phyloP scores from a whole-genome alignment of 2,329 filamentous ascomycete species.

The Ascomycota sp. region DNA sequence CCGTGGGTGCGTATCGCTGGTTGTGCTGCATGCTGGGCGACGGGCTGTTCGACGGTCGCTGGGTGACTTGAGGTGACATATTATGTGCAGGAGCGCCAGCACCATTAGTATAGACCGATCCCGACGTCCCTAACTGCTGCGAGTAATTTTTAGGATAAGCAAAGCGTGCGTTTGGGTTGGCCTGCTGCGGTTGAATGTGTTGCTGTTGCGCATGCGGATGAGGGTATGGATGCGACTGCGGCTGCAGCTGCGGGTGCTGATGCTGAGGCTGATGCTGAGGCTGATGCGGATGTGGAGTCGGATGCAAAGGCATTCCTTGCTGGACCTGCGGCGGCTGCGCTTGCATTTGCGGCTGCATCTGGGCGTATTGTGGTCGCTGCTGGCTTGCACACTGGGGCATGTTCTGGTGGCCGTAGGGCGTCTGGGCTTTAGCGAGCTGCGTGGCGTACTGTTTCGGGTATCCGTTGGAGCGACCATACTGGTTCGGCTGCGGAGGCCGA shows the following conservation, averaged over 20 bases:
- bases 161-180: constrained; percentile 22
- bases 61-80: constrained; percentile 23
- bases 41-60: constrained; percentile 17
- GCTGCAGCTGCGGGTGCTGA: constrained; percentile 8
- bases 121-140: constrained; percentile 16
- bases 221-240: not conserved
- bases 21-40: constrained; percentile 15
- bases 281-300: not conserved
- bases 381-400: constrained; percentile 27
- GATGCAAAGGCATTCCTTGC: not conserved
- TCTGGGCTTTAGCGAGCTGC: constrained; percentile 29
- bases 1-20: constrained; percentile 13
- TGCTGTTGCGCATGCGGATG: constrained; percentile 1
- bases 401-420: constrained; percentile 29
- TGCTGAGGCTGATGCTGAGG: constrained; percentile 9
- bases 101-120: constrained; percentile 24
- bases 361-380: constrained; percentile 22
- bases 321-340: not conserved
- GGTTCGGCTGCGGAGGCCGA: constrained; percentile 19
- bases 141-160: constrained; percentile 17
- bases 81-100: constrained; percentile 19
- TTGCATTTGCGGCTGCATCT: constrained; percentile 14
- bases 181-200: constrained; percentile 10
- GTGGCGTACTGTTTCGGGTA: constrained; percentile 25
- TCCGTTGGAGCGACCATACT: constrained; percentile 28